Base-by-base conservation (phyloP, 768 basidiomycete species). In the Holtermannia corniformis region DNA sequence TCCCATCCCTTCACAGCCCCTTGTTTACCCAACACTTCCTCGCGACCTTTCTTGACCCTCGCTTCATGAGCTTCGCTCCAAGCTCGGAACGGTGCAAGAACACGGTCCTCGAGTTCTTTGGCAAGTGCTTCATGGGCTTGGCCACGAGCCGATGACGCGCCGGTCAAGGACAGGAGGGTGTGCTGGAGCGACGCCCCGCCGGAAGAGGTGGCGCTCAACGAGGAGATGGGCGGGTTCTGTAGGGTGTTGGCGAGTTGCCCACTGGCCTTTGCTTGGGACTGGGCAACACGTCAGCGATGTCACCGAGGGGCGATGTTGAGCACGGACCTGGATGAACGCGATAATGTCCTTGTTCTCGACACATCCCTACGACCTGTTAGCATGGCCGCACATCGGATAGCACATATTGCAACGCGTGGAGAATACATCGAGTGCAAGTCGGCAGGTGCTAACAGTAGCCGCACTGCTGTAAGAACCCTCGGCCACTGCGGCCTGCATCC, bases 281-380 rank as follows among this genome's bases (percentile, higher is more conserved):
- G 55, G 25, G 20, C 23, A 20, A 32, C 16, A 37, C 32, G 32
- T 37, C 32, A 13, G 42, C 16, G 5, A 11, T 22, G 45, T 19
- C 19, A 40, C n/a, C 47, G 20, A 46, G 55, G 22, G 21, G 45
- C 27, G 1, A 32, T 50, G 10, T 10, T 41, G 20, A 26, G 4
- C 64, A 56, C 81, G 49, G 69, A 89, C 90, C 72, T 81, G 77
- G 47, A 95, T 84, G 74, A 93, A 92, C 19, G 80, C 77, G 51
- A 85, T 75, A 41, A 92, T 81, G 70, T 93, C 85, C 53, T 83
- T 80, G 73, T 91, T 85, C 75, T 95, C 91, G 14, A 77, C 77
- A 21, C 82, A 77, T 40, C 91, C 88, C 86, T 91, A 57, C 3
- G 4, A 19, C n/a, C 12, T 23, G 40, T 54, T 37, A 57, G 55